Conservation (phyloP, 495 filamentous ascomycete genomes). For the Cryomyces antarcticus region DNA sequence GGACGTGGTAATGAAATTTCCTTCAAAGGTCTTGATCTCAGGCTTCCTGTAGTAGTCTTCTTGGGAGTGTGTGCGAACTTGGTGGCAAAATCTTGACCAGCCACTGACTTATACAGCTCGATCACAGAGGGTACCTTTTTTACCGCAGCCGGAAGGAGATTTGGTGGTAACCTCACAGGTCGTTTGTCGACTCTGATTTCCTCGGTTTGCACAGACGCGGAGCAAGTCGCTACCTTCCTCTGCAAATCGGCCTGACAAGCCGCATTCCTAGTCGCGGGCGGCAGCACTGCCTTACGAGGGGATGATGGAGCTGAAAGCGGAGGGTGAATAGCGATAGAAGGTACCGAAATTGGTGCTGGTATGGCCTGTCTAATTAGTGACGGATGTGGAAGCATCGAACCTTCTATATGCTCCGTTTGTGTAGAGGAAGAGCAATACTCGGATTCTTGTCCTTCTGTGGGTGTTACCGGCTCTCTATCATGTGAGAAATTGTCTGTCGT, state of each 20-base stretch:
- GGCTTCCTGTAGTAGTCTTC: too few species aligned
- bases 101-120: too few species aligned
- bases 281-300: conserved; percentile 36
- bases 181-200: conserved; percentile 62
- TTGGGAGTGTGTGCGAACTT: too few species aligned
- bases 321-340: conserved; percentile 45
- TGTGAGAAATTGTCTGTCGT: too few species aligned
- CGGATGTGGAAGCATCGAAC: too few species aligned
- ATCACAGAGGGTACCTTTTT: too few species aligned
- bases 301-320: conserved; percentile 44
- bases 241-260: conserved; percentile 31
- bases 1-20: too few species aligned
- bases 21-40: too few species aligned
- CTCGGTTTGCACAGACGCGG: conserved; percentile 63
- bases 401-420: conserved; percentile 39
- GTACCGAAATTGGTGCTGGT: conserved; percentile 26
- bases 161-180: conserved; percentile 49
- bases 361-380: neutral
- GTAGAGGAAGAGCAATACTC: conserved; percentile 33
- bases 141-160: conserved; percentile 25
- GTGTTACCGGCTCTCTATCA: too few species aligned
- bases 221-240: conserved; percentile 20
- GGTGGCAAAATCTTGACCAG: too few species aligned
- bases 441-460: too few species aligned
- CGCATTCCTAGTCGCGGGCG: conserved; percentile 41